These are phyloP conservation scores for Annulohypoxylon nitens DNA, from an alignment of 495 filamentous ascomycete species.

Conservation along the genomic window DNA sequence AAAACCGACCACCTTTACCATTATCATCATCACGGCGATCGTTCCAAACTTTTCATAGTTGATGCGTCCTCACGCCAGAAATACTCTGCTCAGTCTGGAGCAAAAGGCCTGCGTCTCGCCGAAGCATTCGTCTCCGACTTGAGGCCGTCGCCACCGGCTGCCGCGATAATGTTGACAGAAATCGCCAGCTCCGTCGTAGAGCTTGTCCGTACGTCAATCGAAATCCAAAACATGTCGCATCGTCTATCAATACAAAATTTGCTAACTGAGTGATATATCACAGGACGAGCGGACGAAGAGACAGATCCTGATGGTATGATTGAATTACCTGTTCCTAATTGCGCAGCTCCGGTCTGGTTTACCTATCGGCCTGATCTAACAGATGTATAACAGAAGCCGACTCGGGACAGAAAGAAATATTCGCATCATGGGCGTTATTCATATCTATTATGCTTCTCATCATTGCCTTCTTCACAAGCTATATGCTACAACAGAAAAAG, in stretches of 20 bases:
- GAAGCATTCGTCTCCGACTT: slow-evolving; percentile 36
- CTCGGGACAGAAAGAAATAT: slow-evolving; percentile 82
- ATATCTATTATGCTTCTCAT: slow-evolving; percentile 95
- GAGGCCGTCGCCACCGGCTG: slow-evolving; percentile 23
- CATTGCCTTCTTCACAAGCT: slow-evolving; percentile 94
- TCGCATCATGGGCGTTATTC: slow-evolving; percentile 95
- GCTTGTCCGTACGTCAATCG: slow-evolving; percentile 57
- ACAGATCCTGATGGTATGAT: slow-evolving; percentile 64
- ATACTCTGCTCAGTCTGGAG: slow-evolving; percentile 42
- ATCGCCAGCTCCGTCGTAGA: slow-evolving; percentile 56
- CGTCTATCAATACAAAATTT: neutral
- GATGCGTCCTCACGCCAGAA: slow-evolving; percentile 45
- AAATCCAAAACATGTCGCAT: neutral
- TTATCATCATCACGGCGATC: slow-evolving; percentile 4
- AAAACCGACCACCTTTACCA: neutral
- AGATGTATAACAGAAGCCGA: slow-evolving; percentile 56
- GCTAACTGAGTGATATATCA: slow-evolving; percentile 41
- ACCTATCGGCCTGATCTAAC: slow-evolving; percentile 42
- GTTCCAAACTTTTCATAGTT: slow-evolving; percentile 20
- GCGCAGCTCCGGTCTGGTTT: slow-evolving; percentile 13
- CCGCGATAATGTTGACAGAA: slow-evolving; percentile 52
- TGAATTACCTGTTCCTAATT: slow-evolving; percentile 12
- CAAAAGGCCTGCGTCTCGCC: slow-evolving; percentile 35
- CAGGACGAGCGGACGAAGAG: slow-evolving; percentile 65
- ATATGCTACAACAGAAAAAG: slow-evolving; percentile 92